Conservation (phyloP, 2,329 filamentous ascomycete species). For the Venturia effusa region DNA sequence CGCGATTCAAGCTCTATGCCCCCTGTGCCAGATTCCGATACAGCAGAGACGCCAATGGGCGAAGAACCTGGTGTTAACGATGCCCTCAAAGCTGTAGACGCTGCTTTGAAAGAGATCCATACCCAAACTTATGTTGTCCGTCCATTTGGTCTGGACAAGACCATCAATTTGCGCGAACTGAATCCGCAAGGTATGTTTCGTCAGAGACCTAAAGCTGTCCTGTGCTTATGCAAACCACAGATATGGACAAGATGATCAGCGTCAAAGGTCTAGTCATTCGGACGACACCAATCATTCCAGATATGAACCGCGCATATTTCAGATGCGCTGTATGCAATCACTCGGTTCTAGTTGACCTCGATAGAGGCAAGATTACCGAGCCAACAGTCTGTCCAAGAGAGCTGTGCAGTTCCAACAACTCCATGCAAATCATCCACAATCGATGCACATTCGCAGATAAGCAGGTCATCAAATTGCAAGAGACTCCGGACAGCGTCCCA, state of each 20-base stretch:
- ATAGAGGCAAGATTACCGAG: slow-evolving; percentile 92
- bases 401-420: slow-evolving; percentile 76
- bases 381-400: slow-evolving; percentile 79
- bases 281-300: slow-evolving; percentile 89
- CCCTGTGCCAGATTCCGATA: slow-evolving; percentile 69
- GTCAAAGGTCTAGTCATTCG: slow-evolving; percentile 95
- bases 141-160: slow-evolving; percentile 77
- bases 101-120: slow-evolving; percentile 29
- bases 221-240: slow-evolving; percentile 30
- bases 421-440: slow-evolving; percentile 98
- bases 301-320: slow-evolving; percentile 99
- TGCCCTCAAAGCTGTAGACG: slow-evolving; percentile 18
- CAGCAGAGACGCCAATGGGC: slow-evolving; percentile 33
- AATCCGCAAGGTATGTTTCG: slow-evolving; percentile 63
- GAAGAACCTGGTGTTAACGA: slow-evolving; percentile 2
- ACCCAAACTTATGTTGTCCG: slow-evolving; percentile 67
- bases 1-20: slow-evolving; percentile 59
- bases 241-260: slow-evolving; percentile 92
- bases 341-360: slow-evolving; percentile 80
- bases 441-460: slow-evolving; percentile 92
- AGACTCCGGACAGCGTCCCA: slow-evolving; percentile 89
- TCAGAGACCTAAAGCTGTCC: background rate
- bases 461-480: slow-evolving; percentile 96
- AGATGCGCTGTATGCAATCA: slow-evolving; percentile 89
- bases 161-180: slow-evolving; percentile 84